Evolutionary conservation across 768 basidiomycete genomes (phyloP), one percentile per base, ranked within the genome.

Genomic region (Mycena kentingensis): DNA sequence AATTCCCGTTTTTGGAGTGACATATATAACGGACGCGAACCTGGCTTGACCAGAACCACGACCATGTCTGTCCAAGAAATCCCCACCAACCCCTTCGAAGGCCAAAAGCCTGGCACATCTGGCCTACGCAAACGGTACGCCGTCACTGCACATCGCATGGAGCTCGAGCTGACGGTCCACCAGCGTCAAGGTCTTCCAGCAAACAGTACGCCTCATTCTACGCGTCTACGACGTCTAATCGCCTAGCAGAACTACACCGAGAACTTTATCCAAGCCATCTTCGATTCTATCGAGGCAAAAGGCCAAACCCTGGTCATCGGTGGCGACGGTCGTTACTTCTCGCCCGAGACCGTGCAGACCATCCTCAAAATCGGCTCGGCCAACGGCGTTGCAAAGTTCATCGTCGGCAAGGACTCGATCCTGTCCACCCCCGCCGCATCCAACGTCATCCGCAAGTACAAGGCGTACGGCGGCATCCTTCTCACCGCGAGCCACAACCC

Each of bases 131-230:
- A 98, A 79, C 84, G 94, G 93, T 92, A 59, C 66, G 76, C 34
- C 38, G 2, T 19, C 35, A 25, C 49, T 52, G 44, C 46, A 7
- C 35, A 26, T 45, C 46, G 51, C 46, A 58, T 39, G 45, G 13
- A 45, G 51, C 28, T 36, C 43, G 32, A 44, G 49, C 55, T 35
- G 52, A 48, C 55, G 29, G 27, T 57, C 54, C 41, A 46, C 52
- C 67, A 95, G 93, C 65, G 97, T 98, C 70, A 98, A 96, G 75
- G 84, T 98, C 63, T 99, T 99, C 82, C 91, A 99, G 74, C 93
- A 98, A 70, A 81, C 91, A 83, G 93, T 92, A 62, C 59, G 79
- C 57, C 65, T 27, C 64, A 58, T 58, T 43, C 41, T 44, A 61
- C 25, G 21, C 27, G 46, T 21, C 27, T 13, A 32, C 29, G 21